Percentiles rank a stretch among this genome's conserved stretches.
Evolutionary conservation across 208 protist species (phyloP).

Genomic region (Angomonas deanei): DNA sequence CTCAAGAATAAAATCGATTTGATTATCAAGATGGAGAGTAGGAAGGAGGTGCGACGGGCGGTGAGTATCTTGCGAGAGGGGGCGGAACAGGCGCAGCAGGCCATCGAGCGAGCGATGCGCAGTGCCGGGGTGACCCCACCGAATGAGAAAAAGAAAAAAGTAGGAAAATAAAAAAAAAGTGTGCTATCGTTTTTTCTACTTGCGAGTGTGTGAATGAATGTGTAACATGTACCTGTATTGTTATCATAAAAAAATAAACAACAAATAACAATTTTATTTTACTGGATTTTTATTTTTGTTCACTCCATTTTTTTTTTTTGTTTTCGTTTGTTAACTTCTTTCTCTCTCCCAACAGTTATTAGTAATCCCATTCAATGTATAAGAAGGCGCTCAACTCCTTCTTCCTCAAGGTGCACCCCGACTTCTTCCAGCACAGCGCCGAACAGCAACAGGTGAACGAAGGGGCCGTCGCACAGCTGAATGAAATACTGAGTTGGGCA

Average conservation of each 20-base stretch:
- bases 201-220: background rate
- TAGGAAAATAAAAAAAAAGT: background rate
- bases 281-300: slow-evolving; percentile 16
- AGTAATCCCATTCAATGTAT: slow-evolving; percentile 59
- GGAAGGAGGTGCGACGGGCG: slow-evolving; percentile 30
- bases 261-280: slow-evolving; percentile 6
- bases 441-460: slow-evolving; percentile 78
- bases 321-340: slow-evolving; percentile 7
- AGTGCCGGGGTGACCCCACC: background rate
- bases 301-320: slow-evolving; percentile 1
- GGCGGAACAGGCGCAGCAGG: slow-evolving; percentile 28
- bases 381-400: slow-evolving; percentile 89
- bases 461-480: slow-evolving; percentile 84
- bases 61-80: slow-evolving; percentile 24
- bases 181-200: background rate
- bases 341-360: slow-evolving; percentile 8
- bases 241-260: background rate
- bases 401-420: slow-evolving; percentile 89
- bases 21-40: slow-evolving; percentile 38
- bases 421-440: slow-evolving; percentile 85
- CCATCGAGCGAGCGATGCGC: slow-evolving; percentile 39
- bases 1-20: slow-evolving; percentile 21
- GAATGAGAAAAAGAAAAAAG: background rate
- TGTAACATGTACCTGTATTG: background rate
- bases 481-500: slow-evolving; percentile 88